Conservation (phyloP, 2,329 filamentous ascomycete genomes). For the Diaporthe ilicicola region DNA sequence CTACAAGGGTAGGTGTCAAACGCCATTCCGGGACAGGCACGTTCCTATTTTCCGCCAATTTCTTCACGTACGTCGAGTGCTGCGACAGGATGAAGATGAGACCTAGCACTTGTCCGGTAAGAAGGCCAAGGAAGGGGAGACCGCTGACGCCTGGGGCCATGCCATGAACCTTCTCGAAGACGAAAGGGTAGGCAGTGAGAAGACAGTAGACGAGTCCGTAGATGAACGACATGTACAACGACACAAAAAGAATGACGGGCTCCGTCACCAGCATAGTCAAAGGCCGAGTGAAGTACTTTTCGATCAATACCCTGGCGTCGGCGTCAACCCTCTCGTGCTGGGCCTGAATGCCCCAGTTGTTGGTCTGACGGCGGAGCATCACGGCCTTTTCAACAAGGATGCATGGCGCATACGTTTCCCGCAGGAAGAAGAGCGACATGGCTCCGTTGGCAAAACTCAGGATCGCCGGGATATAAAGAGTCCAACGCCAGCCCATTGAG, state of each 20-base stretch:
- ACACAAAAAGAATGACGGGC: conserved; percentile 61
- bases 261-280: conserved; percentile 55
- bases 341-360: conserved; percentile 29
- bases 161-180: conserved; percentile 41
- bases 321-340: conserved; percentile 23
- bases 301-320: conserved; percentile 29
- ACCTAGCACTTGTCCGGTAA: conserved; percentile 34
- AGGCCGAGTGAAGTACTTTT: conserved; percentile 36
- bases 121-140: conserved; percentile 42
- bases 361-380: conserved; percentile 37
- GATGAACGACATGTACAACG: conserved; percentile 32
- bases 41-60: conserved; percentile 30
- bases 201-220: conserved; percentile 32
- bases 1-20: conserved; percentile 32
- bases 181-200: conserved; percentile 28
- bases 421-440: conserved; percentile 17
- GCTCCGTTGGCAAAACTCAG: conserved; percentile 21
- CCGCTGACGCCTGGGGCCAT: conserved; percentile 41
- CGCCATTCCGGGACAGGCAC: conserved; percentile 39
- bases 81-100: conserved; percentile 39
- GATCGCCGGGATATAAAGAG: conserved; percentile 25
- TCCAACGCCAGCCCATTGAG: conserved; percentile 26
- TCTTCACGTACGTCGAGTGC: conserved; percentile 39
- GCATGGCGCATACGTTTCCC: conserved; percentile 27
- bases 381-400: conserved; percentile 22